Evolutionary conservation across 139 green algal species (phyloP), one percentile per base, ranked within the genome.

Genomic region (Eudorina sp.): DNA sequence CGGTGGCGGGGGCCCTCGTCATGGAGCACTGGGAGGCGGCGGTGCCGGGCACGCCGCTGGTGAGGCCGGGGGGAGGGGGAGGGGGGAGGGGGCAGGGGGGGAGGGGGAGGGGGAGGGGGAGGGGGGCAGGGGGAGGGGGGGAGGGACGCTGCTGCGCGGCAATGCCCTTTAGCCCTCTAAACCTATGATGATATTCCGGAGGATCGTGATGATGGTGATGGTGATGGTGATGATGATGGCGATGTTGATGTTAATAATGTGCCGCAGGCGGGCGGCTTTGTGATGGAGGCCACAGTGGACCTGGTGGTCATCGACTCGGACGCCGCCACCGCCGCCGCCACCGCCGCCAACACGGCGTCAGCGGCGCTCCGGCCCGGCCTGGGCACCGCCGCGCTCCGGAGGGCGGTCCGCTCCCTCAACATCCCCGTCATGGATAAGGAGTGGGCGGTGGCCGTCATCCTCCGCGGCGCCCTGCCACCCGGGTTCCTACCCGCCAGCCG

Each of bases 351-450:
- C n/a, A n/a, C n/a, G n/a, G n/a, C n/a, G n/a, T n/a, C n/a, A 53
- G 21, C 40, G 40, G 70, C n/a, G n/a, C 70, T 58, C 25, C 70
- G 70, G 9, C 23, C 41, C 38, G 40, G 40, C 19, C 7, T 27
- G 16, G 68, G 14, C 45, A 66, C 55, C 34, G 34, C 82, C 29
- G 31, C 82, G 19, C 62, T 88, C n/a, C 45, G 82, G 18, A 45
- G 82, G 25, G 82, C 82, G 11, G 64, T 60, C 23, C 64, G 82
- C 19, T 69, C 82, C 2, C 66, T 88, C 46, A 16, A 5, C 34
- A 88, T 88, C 2, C 82, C 64, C 19, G 82, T 88, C 23, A 46
- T 80, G 25, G 66, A 68, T 45, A 88, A 88, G 82, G 82, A 88
- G 29, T 88, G 82, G 82, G 82, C 82, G 62, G 82, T 88, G 64